Base-by-base conservation (phyloP, 2,329 filamentous ascomycete species). In the Botryosphaeria dothidea region DNA sequence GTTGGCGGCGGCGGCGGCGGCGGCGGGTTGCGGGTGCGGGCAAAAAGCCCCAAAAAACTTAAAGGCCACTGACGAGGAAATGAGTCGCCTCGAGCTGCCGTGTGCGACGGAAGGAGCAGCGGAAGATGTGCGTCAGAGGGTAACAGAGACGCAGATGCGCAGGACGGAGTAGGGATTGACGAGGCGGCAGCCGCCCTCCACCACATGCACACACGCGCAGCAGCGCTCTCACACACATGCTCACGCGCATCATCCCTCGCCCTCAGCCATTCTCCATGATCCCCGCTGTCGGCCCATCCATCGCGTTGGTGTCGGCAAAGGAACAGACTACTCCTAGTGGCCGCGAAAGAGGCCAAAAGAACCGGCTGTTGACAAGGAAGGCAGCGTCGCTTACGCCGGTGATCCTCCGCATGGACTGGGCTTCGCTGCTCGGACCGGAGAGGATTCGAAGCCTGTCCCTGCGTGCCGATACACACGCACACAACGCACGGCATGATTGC, bases 31-130 rank as follows among this genome's bases (percentile, higher is more conserved):
- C 54, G 23, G 54, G 36, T 36, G 54, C 36, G 8, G 9, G 45
- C 45, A 19, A 13, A 25, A 34, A 29, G 38, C 21, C 48, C 48
- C 23, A 52, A 52, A 58, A 58, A 46, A 25, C 56, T 17, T 31
- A 46, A 60, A 19, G 27, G 56, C n/a, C 25, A 31, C 56, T 45
- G n/a, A 27, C 56, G 27, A 17, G 27, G n/a, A n/a, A 60, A 36
- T 25, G 56, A n/a, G 29, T 60, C 56, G 56, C 41, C 38, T 60
- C 56, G 27, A 46, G 46, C 7, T 60, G 56, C 56, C 56, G 54
- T 29, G 17, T 29, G 36, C 19, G 48, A n/a, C 21, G n/a, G 46
- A 15, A 34, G 8, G 19, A 19, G 19, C 27, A 52, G 25, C 34
- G 19, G 13, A n/a, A 25, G 13, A 7, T 4, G 41, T n/a, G n/a